Conservation (phyloP, 148 eudicot genomes). For the Gaultheria prostrata region DNA sequence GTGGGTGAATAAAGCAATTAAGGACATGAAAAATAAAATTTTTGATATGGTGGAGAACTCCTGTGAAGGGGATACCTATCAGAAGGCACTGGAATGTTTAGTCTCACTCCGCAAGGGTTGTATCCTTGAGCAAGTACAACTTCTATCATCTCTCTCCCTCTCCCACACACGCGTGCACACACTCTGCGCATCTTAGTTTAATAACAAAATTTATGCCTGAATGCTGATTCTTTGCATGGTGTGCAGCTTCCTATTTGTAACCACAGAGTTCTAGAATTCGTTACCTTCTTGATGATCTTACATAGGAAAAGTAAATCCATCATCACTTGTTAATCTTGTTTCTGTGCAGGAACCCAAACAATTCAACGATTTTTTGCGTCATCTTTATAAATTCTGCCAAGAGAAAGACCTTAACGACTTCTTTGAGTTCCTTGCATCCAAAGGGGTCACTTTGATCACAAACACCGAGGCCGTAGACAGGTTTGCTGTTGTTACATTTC, state of each 20-base stretch:
- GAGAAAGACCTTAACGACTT: slow-evolving; percentile 53
- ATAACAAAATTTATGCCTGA: not conserved
- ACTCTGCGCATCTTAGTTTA: not conserved
- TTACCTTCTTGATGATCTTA: not conserved
- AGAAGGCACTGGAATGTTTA: slow-evolving; percentile 69
- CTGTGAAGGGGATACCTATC: slow-evolving; percentile 50
- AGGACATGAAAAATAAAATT: slow-evolving; percentile 60
- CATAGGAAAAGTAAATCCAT: not conserved
- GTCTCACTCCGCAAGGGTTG: slow-evolving; percentile 82
- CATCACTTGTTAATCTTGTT: not conserved
- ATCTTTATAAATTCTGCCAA: slow-evolving; percentile 54
- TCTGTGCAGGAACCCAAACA: slow-evolving; percentile 68
- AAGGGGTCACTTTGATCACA: slow-evolving; percentile 61
- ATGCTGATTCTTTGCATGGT: not conserved
- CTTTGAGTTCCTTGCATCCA: slow-evolving; percentile 52
- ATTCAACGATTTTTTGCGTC: slow-evolving; percentile 65
- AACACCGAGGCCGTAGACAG: slow-evolving; percentile 83
- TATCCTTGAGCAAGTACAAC: slow-evolving; percentile 75
- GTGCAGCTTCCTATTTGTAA: not conserved
- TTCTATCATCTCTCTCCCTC: not conserved
- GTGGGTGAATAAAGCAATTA: slow-evolving; percentile 78
- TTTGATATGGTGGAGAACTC: slow-evolving; percentile 64
- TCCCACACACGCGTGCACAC: not conserved
- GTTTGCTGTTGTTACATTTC: slow-evolving; percentile 32
- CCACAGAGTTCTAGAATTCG: not conserved